These are phyloP conservation scores for Cystobasidiopsis lactophilus DNA, from an alignment of 768 basidiomycete species.

Conservation along the genomic window DNA sequence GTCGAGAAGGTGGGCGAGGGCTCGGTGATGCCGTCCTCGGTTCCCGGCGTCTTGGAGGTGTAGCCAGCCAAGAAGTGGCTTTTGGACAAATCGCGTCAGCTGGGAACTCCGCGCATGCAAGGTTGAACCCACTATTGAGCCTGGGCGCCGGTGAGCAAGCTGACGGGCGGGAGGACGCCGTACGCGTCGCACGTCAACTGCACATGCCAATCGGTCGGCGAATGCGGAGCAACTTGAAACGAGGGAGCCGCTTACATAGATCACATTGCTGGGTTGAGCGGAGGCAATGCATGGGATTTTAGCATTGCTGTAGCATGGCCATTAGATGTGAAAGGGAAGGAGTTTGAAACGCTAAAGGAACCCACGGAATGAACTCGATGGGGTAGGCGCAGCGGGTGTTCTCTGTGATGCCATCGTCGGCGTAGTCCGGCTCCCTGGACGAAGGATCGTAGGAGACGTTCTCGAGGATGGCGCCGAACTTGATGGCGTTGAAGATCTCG, in stretches of 20 bases:
- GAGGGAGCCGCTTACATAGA: slow-evolving; percentile 22
- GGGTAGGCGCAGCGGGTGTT: slow-evolving; percentile 93
- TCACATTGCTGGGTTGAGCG: slow-evolving; percentile 83
- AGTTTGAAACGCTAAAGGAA: too few species aligned
- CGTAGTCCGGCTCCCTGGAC: slow-evolving; percentile 70
- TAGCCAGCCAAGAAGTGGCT: slow-evolving; percentile 33
- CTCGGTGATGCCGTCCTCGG: slow-evolving; percentile 91
- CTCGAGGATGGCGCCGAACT: slow-evolving; percentile 89
- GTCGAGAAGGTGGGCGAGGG: slow-evolving; percentile 98
- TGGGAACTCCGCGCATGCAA: neutral
- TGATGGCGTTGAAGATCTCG: slow-evolving; percentile 87
- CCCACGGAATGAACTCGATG: slow-evolving; percentile 66
- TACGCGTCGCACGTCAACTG: slow-evolving; percentile 88
- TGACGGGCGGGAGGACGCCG: slow-evolving; percentile 90
- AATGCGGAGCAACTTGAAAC: neutral
- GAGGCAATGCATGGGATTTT: slow-evolving; percentile 75
- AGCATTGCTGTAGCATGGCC: slow-evolving; percentile 34
- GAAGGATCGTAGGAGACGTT: slow-evolving; percentile 89
- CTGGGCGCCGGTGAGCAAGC: slow-evolving; percentile 75
- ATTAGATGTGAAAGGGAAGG: neutral
- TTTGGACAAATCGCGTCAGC: neutral
- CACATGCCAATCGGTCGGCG: too few species aligned
- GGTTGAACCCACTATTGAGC: slow-evolving; percentile 46
- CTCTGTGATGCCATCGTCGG: slow-evolving; percentile 90
- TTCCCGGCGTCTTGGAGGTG: slow-evolving; percentile 47